Percentiles rank a stretch among this genome's conserved stretches.
Evolutionary conservation across 2,329 filamentous ascomycete species (phyloP).

Genomic region (Cadophora luteo-olivacea): DNA sequence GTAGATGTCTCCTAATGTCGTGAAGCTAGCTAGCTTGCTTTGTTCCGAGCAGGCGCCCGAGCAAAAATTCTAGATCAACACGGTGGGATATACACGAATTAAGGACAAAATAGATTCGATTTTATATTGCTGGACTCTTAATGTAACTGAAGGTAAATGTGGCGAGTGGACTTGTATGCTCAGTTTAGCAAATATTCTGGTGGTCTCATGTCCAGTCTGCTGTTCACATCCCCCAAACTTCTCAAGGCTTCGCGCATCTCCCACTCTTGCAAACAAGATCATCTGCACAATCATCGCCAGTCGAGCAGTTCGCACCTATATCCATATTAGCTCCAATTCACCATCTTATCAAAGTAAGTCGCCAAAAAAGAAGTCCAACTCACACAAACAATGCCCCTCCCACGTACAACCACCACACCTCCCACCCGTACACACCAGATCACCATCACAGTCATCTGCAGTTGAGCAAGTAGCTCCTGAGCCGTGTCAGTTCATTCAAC

Average conservation of each 20-base stretch:
- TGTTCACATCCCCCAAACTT: background rate
- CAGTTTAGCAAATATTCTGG: too few relatives aligned
- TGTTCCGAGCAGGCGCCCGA: too few relatives aligned
- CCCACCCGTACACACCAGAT: conserved; percentile 10
- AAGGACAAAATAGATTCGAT: too few relatives aligned
- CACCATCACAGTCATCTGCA: conserved; percentile 23
- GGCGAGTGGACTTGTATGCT: too few relatives aligned
- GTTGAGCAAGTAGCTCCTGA: conserved; percentile 17
- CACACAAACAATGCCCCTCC: conserved; percentile 20
- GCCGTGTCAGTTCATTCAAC: background rate
- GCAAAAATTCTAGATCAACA: too few relatives aligned
- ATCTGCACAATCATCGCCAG: conserved; percentile 30
- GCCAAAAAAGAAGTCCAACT: too few relatives aligned
- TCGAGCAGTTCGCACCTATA: conserved; percentile 25
- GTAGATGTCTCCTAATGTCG: too few relatives aligned
- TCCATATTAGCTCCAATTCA: background rate
- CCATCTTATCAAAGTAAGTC: background rate
- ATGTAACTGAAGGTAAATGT: too few relatives aligned
- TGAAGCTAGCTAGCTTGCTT: too few relatives aligned
- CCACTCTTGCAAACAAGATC: conserved; percentile 26
- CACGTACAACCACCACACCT: conserved; percentile 20
- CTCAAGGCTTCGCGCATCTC: conserved; percentile 26
- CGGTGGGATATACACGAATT: too few relatives aligned
- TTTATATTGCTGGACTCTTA: too few relatives aligned
- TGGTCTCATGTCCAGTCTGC: too few relatives aligned